Conservation (phyloP, 768 basidiomycete species). For the Pluteus cervinus region DNA sequence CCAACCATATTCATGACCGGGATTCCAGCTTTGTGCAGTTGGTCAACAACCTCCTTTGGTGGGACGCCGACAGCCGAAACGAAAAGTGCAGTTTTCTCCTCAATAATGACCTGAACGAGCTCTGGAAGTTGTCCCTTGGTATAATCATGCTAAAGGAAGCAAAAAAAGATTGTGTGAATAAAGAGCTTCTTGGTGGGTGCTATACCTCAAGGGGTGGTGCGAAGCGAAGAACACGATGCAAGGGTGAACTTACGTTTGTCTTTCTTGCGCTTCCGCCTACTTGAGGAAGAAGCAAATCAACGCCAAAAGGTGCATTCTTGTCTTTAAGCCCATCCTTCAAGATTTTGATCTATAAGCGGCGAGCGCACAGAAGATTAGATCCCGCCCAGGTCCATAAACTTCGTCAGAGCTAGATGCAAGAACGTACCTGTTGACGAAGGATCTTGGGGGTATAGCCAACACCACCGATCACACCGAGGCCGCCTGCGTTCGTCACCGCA, state of each 20-base stretch:
- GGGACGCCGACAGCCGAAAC: conserved; percentile 91
- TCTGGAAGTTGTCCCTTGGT: conserved; percentile 82
- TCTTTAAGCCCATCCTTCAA: conserved; percentile 70
- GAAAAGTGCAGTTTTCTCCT: conserved; percentile 83
- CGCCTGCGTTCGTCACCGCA: conserved; percentile 91
- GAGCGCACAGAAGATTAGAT: conserved; percentile 7
- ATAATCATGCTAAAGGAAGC: conserved; percentile 63
- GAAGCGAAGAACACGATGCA: neutral
- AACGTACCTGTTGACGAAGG: conserved; percentile 64
- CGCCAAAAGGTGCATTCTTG: conserved; percentile 81
- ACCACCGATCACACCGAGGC: conserved; percentile 89
- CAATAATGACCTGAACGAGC: conserved; percentile 86
- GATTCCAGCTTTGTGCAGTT: conserved; percentile 79
- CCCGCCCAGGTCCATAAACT: no score
- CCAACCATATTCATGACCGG: conserved; percentile 95
- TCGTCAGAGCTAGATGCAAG: no score
- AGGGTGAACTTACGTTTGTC: conserved; percentile 74
- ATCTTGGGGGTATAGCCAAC: conserved; percentile 81
- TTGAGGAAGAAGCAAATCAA: conserved; percentile 85
- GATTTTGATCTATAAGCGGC: conserved; percentile 59
- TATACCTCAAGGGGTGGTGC: neutral
- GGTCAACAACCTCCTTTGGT: conserved; percentile 72
- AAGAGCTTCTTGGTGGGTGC: neutral
- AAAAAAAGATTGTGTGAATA: neutral
- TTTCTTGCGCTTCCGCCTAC: conserved; percentile 84